These are phyloP conservation scores for Grigorovia transvaalensis DNA, from an alignment of 805 yeast species.

Conservation along the genomic window DNA sequence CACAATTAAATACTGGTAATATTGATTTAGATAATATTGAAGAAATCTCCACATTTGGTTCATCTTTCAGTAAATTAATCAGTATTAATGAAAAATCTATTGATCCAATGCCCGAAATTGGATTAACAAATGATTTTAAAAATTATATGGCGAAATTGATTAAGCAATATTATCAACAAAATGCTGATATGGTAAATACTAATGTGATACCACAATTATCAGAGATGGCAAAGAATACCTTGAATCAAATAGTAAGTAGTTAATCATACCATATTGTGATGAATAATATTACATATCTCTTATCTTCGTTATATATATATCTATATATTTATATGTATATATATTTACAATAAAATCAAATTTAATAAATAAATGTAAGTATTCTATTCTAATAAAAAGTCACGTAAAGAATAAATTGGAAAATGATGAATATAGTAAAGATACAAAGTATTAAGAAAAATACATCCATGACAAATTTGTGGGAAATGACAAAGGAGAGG, in stretches of 20 bases:
- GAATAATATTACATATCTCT: not conserved
- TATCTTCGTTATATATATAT: too few species aligned
- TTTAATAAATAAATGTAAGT: not conserved
- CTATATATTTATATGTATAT: too few species aligned
- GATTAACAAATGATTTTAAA: slow-evolving; percentile 20
- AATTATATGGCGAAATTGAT: slow-evolving; percentile 14
- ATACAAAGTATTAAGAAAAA: too few species aligned
- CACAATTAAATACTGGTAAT: slow-evolving; percentile 30
- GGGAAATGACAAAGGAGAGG: too few species aligned
- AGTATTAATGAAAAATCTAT: slow-evolving; percentile 49
- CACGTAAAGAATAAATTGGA: not conserved
- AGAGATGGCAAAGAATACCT: slow-evolving; percentile 16
- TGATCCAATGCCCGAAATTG: slow-evolving; percentile 60
- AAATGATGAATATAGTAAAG: not conserved
- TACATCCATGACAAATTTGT: too few species aligned
- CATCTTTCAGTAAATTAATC: slow-evolving; percentile 65
- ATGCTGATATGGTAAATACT: slow-evolving; percentile 12
- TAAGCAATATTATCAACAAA: slow-evolving; percentile 14
- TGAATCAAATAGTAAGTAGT: slow-evolving; percentile 15
- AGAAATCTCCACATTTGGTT: slow-evolving; percentile 76
- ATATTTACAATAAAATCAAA: not conserved
- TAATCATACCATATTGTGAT: not conserved
- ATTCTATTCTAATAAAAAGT: not conserved
- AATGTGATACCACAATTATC: slow-evolving; percentile 21
- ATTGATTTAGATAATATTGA: slow-evolving; percentile 42